A percentile compares a stretch with the other conserved stretches of the same genome.
phyloP scores from a whole-genome alignment of 2,329 filamentous ascomycete species.

The Curvularia lunata region DNA sequence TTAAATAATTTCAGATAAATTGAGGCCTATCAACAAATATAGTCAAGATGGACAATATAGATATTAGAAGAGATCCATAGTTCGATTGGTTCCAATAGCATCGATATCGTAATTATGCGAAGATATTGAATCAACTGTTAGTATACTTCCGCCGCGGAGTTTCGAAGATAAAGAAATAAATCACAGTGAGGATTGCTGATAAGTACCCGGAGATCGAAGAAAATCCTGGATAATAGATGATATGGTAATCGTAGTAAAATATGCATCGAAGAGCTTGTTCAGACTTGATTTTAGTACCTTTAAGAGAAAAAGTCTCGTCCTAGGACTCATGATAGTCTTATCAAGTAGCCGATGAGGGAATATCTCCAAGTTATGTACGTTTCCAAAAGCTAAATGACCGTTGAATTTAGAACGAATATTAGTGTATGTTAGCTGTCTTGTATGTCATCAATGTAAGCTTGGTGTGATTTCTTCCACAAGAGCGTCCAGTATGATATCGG shows the following conservation, averaged over 20 bases:
- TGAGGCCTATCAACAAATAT: too few species aligned
- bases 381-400: too few species aligned
- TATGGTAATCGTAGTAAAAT: too few species aligned
- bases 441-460: not conserved
- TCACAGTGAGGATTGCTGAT: too few species aligned
- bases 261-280: not conserved
- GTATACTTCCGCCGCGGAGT: too few species aligned
- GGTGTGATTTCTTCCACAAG: not conserved
- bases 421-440: not conserved
- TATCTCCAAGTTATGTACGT: not conserved
- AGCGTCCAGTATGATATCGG: not conserved
- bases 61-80: too few species aligned
- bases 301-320: not conserved
- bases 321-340: not conserved
- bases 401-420: not conserved
- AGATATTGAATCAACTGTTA: too few species aligned
- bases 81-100: too few species aligned
- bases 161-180: too few species aligned
- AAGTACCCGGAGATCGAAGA: not conserved
- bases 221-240: not conserved
- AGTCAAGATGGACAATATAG: too few species aligned
- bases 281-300: not conserved
- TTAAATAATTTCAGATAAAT: too few species aligned
- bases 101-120: too few species aligned
- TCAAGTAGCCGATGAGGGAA: not conserved